Percentiles rank a stretch among this genome's conserved stretches.
Conservation (phyloP, 1,284 basidiomycete genomes). For the Melampsora americana region DNA sequence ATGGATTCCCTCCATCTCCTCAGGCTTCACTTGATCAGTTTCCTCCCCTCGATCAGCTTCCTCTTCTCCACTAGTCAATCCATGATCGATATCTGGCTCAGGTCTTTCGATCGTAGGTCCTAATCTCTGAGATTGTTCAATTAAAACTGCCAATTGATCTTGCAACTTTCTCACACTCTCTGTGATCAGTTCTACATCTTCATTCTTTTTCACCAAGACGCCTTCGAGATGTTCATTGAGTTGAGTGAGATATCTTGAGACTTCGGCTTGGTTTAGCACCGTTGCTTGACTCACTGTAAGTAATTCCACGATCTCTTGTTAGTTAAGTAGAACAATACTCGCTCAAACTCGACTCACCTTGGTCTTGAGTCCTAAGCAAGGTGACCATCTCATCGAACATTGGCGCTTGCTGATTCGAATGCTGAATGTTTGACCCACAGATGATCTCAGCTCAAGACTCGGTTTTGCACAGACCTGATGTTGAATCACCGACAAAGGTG, state of each 20-base stretch:
- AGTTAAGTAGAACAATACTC: background rate
- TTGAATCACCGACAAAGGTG: background rate
- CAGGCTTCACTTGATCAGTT: conserved; percentile 13
- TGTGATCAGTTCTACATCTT: conserved; percentile 36
- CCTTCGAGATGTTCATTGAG: conserved; percentile 42
- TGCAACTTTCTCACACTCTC: conserved; percentile 30
- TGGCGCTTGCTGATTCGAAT: conserved; percentile 36
- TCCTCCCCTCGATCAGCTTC: background rate
- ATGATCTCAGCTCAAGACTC: background rate
- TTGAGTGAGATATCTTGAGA: conserved; percentile 41
- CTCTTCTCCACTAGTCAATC: background rate
- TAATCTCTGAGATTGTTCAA: conserved; percentile 40
- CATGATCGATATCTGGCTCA: conserved; percentile 24
- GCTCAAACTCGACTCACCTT: conserved; percentile 19
- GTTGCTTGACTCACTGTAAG: conserved; percentile 41
- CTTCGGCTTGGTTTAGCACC: conserved; percentile 40
- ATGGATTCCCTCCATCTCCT: conserved; percentile 12
- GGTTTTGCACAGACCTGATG: background rate
- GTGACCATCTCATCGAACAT: conserved; percentile 40
- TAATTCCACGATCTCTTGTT: background rate
- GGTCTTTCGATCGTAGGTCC: conserved; percentile 17
- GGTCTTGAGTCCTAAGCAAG: conserved; percentile 42
- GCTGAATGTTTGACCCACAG: conserved; percentile 17
- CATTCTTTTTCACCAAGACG: conserved; percentile 38
- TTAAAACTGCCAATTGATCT: conserved; percentile 28